A percentile compares a stretch with the other conserved stretches of the same genome.
Evolutionary conservation across 495 filamentous ascomycete species (phyloP).

Genomic region (Baudoinia panamericana): DNA sequence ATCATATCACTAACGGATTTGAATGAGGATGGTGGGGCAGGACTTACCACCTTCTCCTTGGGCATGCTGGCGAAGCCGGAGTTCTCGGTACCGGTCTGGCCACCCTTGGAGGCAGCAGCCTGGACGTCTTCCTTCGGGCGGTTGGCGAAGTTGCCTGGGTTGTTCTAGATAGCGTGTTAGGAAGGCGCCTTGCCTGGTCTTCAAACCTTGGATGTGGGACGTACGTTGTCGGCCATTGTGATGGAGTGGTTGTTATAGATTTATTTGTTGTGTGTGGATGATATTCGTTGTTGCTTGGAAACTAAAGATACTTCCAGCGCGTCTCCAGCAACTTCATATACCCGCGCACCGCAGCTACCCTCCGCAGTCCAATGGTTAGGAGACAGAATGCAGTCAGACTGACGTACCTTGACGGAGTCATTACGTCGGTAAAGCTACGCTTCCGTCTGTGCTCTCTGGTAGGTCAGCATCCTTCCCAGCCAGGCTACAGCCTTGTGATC

Average conservation of each 20-base stretch:
- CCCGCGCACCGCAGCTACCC: no score
- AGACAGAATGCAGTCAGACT: no score
- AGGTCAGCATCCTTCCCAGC: no score
- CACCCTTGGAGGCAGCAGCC: slow-evolving; percentile 34
- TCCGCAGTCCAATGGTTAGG: no score
- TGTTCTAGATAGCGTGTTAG: slow-evolving; percentile 18
- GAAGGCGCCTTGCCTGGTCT: slow-evolving; percentile 51
- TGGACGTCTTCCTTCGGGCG: slow-evolving; percentile 27
- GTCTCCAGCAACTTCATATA: not conserved
- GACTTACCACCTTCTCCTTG: slow-evolving; percentile 19
- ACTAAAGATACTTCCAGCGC: not conserved
- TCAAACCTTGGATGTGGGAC: no score
- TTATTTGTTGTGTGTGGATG: not conserved
- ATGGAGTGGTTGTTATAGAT: not conserved
- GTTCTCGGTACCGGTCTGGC: slow-evolving; percentile 29
- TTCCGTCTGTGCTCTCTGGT: no score
- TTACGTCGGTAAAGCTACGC: no score
- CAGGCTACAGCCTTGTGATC: slow-evolving; percentile 39
- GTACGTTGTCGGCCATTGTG: slow-evolving; percentile 33
- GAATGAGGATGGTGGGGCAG: no score
- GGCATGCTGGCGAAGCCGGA: slow-evolving; percentile 25
- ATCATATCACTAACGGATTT: no score
- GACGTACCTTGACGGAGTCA: no score
- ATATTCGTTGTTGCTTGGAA: not conserved
- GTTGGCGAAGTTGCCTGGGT: slow-evolving; percentile 31